phyloP scores from a whole-genome alignment of 768 basidiomycete genomes.

The Amanita inopinata region DNA sequence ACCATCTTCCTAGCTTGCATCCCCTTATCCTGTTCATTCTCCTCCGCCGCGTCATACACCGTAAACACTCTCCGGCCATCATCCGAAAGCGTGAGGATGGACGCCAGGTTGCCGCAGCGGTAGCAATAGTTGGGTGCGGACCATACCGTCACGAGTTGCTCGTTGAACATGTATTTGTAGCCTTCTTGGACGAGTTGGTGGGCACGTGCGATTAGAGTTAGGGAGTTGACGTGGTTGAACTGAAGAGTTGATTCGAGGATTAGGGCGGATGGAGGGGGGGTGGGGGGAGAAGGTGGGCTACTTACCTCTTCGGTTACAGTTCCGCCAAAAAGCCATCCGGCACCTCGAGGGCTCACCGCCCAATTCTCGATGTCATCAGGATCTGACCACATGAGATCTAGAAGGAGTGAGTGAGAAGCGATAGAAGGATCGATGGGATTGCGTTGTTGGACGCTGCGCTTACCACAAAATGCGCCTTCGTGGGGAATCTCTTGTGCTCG shows the following conservation, averaged over 20 bases:
- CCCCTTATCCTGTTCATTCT: slow-evolving; percentile 80
- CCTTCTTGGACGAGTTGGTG: slow-evolving; percentile 97
- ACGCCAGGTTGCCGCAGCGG: slow-evolving; percentile 81
- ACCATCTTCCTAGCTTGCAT: slow-evolving; percentile 71
- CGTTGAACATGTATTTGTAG: slow-evolving; percentile 95
- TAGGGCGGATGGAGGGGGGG: slow-evolving; percentile 2
- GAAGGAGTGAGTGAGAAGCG: neutral
- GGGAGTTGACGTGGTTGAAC: slow-evolving; percentile 90
- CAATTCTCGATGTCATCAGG: slow-evolving; percentile 92
- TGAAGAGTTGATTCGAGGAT: slow-evolving; percentile 21
- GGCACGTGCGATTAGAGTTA: slow-evolving; percentile 84
- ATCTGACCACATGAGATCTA: slow-evolving; percentile 98
- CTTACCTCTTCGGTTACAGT: slow-evolving; percentile 76
- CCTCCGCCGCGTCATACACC: slow-evolving; percentile 79
- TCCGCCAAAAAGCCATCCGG: slow-evolving; percentile 90
- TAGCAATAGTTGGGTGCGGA: slow-evolving; percentile 82
- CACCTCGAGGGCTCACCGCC: slow-evolving; percentile 94
- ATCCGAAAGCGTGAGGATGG: slow-evolving; percentile 77
- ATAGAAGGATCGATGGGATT: neutral
- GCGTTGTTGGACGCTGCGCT: slow-evolving; percentile 12
- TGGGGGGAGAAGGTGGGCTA: no score
- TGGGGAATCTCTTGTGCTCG: slow-evolving; percentile 98
- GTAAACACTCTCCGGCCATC: slow-evolving; percentile 60
- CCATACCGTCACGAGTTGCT: slow-evolving; percentile 88
- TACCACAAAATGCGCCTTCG: slow-evolving; percentile 95